A percentile compares a stretch with the other conserved stretches of the same genome.
These are phyloP conservation scores for Parastagonospora avenae DNA, from an alignment of 2,329 filamentous ascomycete species.

Conservation along the genomic window DNA sequence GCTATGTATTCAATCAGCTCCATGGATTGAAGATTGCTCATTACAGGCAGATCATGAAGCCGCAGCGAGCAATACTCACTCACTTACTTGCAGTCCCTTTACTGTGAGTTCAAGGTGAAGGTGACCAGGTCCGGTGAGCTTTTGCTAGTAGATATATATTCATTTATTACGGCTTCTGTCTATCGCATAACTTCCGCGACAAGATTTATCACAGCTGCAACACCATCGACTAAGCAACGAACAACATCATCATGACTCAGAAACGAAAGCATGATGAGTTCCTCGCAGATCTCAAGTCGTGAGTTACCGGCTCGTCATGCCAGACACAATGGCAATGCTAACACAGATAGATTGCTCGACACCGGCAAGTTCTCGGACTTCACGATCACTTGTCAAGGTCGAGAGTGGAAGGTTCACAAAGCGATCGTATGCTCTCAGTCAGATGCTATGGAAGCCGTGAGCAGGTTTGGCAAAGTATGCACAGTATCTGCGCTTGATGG, in stretches of 20 bases:
- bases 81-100: too few relatives aligned
- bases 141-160: too few relatives aligned
- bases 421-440: slow-evolving; percentile 8
- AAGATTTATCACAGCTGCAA: not conserved
- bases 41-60: too few relatives aligned
- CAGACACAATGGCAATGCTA: not conserved
- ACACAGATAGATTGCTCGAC: not conserved
- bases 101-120: too few relatives aligned
- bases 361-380: slow-evolving; percentile 16
- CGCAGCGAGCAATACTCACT: too few relatives aligned
- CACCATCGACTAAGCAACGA: not conserved
- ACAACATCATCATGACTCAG: not conserved
- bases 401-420: slow-evolving; percentile 13
- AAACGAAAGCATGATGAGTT: not conserved
- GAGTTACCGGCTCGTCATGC: not conserved
- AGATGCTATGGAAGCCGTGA: slow-evolving; percentile 6
- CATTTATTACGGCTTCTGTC: too few relatives aligned
- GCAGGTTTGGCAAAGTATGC: slow-evolving; percentile 6
- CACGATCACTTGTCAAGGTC: slow-evolving; percentile 10
- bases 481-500: too few relatives aligned
- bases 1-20: not conserved
- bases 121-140: too few relatives aligned
- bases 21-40: too few relatives aligned
- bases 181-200: not conserved
- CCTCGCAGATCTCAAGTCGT: not conserved